Percentiles rank a stretch among this genome's conserved stretches.
Conservation (phyloP, 306 rosid genomes). For the Erythrophleum fordii region DNA sequence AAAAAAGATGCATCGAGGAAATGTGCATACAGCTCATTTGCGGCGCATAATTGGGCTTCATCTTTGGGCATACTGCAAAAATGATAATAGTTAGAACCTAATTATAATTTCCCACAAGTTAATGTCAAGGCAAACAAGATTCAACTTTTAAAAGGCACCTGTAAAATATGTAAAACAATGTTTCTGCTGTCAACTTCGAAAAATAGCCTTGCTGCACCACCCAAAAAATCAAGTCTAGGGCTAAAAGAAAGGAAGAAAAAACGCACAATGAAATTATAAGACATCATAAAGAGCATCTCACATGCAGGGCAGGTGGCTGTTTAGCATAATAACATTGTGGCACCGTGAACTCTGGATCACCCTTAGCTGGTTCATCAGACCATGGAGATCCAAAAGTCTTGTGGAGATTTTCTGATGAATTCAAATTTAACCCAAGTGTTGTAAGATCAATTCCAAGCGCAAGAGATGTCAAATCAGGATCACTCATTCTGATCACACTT, state of each 20-base stretch:
- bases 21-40: conserved; percentile 84
- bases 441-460: conserved; percentile 98
- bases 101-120: not conserved
- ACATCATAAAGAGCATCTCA: conserved; percentile 43
- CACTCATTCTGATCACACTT: conserved; percentile 91
- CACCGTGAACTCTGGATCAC: conserved; percentile 86
- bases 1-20: not conserved
- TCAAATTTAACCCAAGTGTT: conserved; percentile 88
- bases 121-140: conserved; percentile 8
- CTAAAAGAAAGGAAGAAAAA: conserved; percentile 4
- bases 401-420: conserved; percentile 93
- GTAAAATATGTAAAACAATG: conserved; percentile 93
- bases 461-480: conserved; percentile 91
- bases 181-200: conserved; percentile 74
- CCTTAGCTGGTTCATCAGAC: conserved; percentile 95
- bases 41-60: conserved; percentile 89
- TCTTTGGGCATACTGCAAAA: conserved; percentile 94
- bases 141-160: conserved; percentile 59
- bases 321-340: conserved; percentile 86
- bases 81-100: not conserved
- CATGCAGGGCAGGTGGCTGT: conserved; percentile 78
- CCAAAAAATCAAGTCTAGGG: conserved; percentile 29
- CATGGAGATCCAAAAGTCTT: conserved; percentile 98
- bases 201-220: conserved; percentile 79
- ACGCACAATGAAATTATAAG: conserved; percentile 5